Evolutionary conservation across 805 yeast genomes (phyloP), one percentile per base, ranked within the genome.

Genomic region (Saturnispora besseyi): DNA sequence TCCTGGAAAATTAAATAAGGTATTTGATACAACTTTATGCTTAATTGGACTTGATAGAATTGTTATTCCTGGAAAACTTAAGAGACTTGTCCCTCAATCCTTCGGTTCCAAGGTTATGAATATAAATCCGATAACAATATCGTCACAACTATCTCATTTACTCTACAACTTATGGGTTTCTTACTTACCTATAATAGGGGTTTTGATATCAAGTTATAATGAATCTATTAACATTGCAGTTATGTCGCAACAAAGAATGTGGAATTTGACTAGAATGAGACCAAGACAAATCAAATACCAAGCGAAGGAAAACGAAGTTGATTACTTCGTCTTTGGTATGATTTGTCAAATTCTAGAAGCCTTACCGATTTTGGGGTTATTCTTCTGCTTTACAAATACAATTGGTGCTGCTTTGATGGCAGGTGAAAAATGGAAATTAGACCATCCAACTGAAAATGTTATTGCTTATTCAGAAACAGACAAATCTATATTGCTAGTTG

Each of bases 371-470:
- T 51, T 78, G 5, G 60, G 80, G 2, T 69, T 77, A 11, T 66
- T 82, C 41, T 79, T 82, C 55, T 68, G 73, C 54, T 76, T 78
- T 51, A 78, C 87, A 11, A 77, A 80, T 60, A 75, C 75, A n/a
- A 66, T 79, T 15, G 87, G 84, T 6, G 80, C 80, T 18, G 86
- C 87, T 1, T 63, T 79, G 40, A 77, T 85, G 83, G 79, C 78
- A 4, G 74, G 69, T 22, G 57, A 62, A 31, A 54, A 54, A 31
- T 44, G 37, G 29, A 44, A 44, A 5, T 21, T 28, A n/a, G 9
- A 13, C 13, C 42, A 29, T 28, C 26, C 22, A 29, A 29, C 4
- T 15, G 13, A 29, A 30, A 1, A 38, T 12, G 34, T 13, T 29
- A 12, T 24, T 6, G 29, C 3, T 5, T 4, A 15, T 15, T 10